Evolutionary conservation across 75 land plant species (phyloP).

Genomic region (Sequoiadendron giganteum): DNA sequence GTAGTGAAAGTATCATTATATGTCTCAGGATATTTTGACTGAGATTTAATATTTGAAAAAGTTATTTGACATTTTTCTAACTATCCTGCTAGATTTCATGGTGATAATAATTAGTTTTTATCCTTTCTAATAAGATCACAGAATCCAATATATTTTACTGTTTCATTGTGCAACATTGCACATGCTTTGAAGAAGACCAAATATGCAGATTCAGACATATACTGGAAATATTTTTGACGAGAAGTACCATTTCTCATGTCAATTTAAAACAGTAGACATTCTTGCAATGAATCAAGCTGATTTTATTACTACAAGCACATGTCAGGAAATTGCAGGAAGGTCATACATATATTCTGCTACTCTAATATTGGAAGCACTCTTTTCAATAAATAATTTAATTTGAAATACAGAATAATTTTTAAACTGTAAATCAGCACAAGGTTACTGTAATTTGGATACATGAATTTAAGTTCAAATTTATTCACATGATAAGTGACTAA

Average conservation of each 20-base stretch:
- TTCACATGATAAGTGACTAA: constrained; percentile 1
- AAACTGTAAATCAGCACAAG: not conserved
- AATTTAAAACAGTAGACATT: constrained; percentile 67
- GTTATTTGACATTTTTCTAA: not conserved
- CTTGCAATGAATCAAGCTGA: constrained; percentile 73
- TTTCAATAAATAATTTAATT: not conserved
- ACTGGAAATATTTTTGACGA: constrained; percentile 58
- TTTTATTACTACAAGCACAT: constrained; percentile 71
- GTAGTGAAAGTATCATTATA: too few species aligned
- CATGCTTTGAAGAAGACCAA: constrained; percentile 76
- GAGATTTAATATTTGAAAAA: too few species aligned
- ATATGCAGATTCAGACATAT: constrained; percentile 64
- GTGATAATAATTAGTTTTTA: not conserved
- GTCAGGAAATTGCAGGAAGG: constrained; percentile 77
- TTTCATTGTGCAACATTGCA: constrained; percentile 57
- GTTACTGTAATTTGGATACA: not conserved
- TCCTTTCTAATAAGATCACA: not conserved
- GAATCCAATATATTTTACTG: not conserved
- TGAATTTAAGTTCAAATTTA: not conserved
- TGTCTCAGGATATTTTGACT: too few species aligned
- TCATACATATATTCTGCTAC: constrained; percentile 1
- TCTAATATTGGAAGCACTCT: not conserved
- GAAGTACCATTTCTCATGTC: constrained; percentile 70
- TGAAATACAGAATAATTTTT: too few species aligned
- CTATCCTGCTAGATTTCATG: not conserved